Conservation (phyloP, 331 rosid genomes). For the Erythrophleum ivorense region DNA sequence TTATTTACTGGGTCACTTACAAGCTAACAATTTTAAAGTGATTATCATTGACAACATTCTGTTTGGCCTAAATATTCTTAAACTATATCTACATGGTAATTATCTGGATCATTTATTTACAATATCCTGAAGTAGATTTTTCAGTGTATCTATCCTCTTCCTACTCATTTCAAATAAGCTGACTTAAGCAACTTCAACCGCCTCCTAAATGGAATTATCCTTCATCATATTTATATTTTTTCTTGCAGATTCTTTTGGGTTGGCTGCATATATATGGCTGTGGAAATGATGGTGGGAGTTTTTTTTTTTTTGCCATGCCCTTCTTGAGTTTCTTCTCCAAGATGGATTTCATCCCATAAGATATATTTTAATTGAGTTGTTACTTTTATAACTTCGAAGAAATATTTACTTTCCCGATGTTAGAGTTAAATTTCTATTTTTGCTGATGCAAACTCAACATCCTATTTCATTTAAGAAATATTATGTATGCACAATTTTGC, state of each 20-base stretch:
- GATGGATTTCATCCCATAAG: constrained; percentile 86
- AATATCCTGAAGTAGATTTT: constrained; percentile 17
- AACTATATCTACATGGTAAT: constrained; percentile 7
- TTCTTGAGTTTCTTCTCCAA: constrained; percentile 88
- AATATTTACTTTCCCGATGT: constrained; percentile 19
- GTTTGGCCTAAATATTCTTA: neutral
- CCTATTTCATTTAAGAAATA: constrained; percentile 27
- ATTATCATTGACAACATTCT: constrained; percentile 11
- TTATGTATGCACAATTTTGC: neutral
- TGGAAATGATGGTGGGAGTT: constrained; percentile 73
- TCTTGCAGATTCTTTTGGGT: constrained; percentile 59
- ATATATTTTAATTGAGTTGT: constrained; percentile 36
- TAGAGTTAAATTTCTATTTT: constrained; percentile 8
- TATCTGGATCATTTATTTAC: neutral
- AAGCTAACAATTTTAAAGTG: constrained; percentile 8
- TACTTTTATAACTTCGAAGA: constrained; percentile 32
- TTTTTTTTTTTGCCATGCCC: constrained; percentile 82
- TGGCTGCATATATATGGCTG: constrained; percentile 81
- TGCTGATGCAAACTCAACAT: neutral
- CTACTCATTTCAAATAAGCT: constrained; percentile 21
- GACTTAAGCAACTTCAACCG: constrained; percentile 29
- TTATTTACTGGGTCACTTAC: constrained; percentile 18
- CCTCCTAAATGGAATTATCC: constrained; percentile 31
- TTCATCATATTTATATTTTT: constrained; percentile 28
- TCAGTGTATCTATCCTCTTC: constrained; percentile 16